Conservation (phyloP, 169 alveolate genomes). For the Cryptosporidium sp. region DNA sequence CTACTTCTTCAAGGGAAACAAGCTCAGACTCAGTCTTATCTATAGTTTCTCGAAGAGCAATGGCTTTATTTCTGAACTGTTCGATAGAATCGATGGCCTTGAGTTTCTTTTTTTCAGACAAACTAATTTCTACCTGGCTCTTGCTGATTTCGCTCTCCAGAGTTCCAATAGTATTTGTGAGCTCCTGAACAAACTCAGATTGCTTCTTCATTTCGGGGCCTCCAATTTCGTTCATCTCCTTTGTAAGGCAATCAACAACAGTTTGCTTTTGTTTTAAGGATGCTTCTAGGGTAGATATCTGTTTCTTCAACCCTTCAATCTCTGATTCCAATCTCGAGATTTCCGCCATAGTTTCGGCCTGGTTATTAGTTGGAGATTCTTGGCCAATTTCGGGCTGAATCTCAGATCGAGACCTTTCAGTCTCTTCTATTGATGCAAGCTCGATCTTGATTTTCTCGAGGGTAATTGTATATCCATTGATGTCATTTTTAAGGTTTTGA, state of each 20-base stretch:
- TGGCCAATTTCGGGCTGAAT: not conserved
- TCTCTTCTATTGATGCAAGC: constrained; percentile 20
- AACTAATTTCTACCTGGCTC: constrained; percentile 51
- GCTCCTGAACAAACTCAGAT: constrained; percentile 28
- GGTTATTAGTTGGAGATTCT: not conserved
- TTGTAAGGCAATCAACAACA: constrained; percentile 23
- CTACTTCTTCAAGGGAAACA: constrained; percentile 69
- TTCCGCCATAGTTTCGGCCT: not conserved
- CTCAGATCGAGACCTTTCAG: not conserved
- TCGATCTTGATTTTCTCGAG: constrained; percentile 41
- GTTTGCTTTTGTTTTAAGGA: constrained; percentile 19
- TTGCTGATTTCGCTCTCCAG: constrained; percentile 25
- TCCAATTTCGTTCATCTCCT: constrained; percentile 61
- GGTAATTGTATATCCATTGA: not conserved
- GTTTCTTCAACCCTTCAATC: not conserved
- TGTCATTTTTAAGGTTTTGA: constrained; percentile 12
- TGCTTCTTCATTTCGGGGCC: constrained; percentile 58
- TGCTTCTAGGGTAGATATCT: not conserved
- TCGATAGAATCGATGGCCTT: constrained; percentile 41
- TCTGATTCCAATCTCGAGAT: constrained; percentile 27
- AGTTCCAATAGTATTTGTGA: constrained; percentile 8
- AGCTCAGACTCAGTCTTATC: constrained; percentile 19
- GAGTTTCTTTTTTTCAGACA: constrained; percentile 60
- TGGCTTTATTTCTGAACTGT: constrained; percentile 5
- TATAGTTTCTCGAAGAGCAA: constrained; percentile 17